Evolutionary conservation across 768 basidiomycete species (phyloP), one percentile per base, ranked within the genome.

Genomic region (Phlebiopsis flavidoalba): DNA sequence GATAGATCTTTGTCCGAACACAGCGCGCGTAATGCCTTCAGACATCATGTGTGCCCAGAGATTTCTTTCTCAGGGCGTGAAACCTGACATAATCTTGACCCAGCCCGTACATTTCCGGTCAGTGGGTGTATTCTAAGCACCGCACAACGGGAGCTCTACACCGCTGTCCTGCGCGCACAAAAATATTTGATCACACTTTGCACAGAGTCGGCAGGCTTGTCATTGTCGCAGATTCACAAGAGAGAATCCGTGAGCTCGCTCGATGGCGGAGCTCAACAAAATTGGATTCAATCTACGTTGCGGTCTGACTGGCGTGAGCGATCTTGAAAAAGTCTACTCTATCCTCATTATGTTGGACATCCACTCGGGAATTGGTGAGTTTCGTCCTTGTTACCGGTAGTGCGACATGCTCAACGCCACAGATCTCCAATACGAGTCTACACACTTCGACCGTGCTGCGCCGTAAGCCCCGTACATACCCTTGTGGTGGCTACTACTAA

Each of bases 371-470:
- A 87, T 97, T 53, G 90, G 91, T 88, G 52, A 53, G 84, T 73
- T n/a, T 8, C 10, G 3, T 0, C n/a, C 24, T 35, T 5, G 15
- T 14, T 24, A n/a, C 17, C 8, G 35, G 53, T 33, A n/a, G n/a
- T 33, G 1, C 15, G 36, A 19, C n/a, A 33, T 19, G 22, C 17
- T 5, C 24, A 21, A 56, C 0, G 21, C 58, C n/a, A 17, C 54
- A 92, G 96, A 98, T 75, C 71, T 98, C 57, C 96, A n/a, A n/a
- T n/a, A 98, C 66, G 97, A 98, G 69, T 90, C 93, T 17, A 79
- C 73, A 17, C 75, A 84, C 64, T 77, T 83, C 59, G 83, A 86
- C 60, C 79, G 87, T 52, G 72, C 75, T 59, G 79, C 75, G 21
- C 72, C 75, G 87, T 86, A 67, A 67, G 85, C 17, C 47, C 24